Evolutionary conservation across 495 filamentous ascomycete genomes (phyloP), one percentile per base, ranked within the genome.

Genomic region (Bacidia gigantensis): DNA sequence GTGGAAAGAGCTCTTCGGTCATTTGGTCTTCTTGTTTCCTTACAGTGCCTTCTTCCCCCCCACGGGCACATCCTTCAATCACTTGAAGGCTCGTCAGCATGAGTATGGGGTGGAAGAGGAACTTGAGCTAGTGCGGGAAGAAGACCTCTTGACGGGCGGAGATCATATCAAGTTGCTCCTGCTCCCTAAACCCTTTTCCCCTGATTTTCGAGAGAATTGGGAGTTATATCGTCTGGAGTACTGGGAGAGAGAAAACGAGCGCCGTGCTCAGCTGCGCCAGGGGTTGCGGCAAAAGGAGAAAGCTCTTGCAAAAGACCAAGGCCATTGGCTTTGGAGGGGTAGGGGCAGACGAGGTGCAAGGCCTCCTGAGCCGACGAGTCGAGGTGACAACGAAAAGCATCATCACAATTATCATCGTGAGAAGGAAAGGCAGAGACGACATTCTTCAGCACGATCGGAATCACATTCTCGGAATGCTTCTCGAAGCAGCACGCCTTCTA

Each of bases 121-220:
- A 51, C 86, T 85, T 41, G 64, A 69, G 11, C 65, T 64, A 3
- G 57, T 71, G 1, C 63, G 71, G 10, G 79, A 82, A 55, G 93
- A 98, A 63, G 90, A 96, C 61, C 72, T 95, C 49, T 81, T 87
- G 3, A 79, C 84, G 0, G 89, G 90, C 9, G 92, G 92, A 3
- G 87, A 96, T 64, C 83, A 88, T 60, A 79, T 98, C 29, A 93
- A 92, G 61, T 76, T 98, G 21, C 71, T 98, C 18, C 73, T 98
- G 11, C 75, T 96, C 35, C 89, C 92, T 3, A 98, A 98, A 65
- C 86, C 89, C 0, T 98, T 98, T 58, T 89, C 87, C 11, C 83
- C 93, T 0, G 85, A 85, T 49, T 97, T 98, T 62, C 79, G 92
- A n/a, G 87, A 95, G 61, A 94, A 93, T 54, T 98, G 92, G 92